phyloP scores from a whole-genome alignment of 345 rosid genomes.

The Rubroshorea leprosula region DNA sequence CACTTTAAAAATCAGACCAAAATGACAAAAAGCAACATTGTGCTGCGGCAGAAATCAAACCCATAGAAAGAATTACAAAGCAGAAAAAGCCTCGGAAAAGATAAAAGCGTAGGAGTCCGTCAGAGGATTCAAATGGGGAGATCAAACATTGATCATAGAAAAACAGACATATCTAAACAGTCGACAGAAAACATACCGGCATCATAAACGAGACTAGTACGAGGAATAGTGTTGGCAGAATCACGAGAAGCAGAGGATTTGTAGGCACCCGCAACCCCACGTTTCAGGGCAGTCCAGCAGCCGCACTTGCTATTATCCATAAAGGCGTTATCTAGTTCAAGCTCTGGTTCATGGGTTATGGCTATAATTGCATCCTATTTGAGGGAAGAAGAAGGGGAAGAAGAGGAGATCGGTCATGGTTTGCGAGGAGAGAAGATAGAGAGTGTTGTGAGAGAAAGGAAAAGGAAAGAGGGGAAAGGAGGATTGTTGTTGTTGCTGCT shows the following conservation, averaged over 20 bases:
- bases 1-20: too few species aligned
- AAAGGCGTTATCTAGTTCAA: neutral
- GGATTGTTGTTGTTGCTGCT: constrained; percentile 19
- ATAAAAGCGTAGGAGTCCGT: neutral
- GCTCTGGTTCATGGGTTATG: constrained; percentile 14
- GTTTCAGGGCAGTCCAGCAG: constrained; percentile 57
- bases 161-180: neutral
- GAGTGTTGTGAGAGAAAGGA: neutral
- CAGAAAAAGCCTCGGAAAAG: constrained; percentile 1
- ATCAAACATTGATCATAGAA: constrained; percentile 6
- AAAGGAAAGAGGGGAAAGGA: constrained; percentile 1
- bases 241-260: constrained; percentile 49
- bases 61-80: neutral
- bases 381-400: constrained; percentile 9
- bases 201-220: constrained; percentile 72
- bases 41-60: neutral
- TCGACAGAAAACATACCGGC: constrained; percentile 35
- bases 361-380: constrained; percentile 19
- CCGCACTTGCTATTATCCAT: constrained; percentile 48
- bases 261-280: constrained; percentile 43
- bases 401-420: constrained; percentile 25
- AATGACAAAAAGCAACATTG: neutral
- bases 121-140: neutral
- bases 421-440: neutral
- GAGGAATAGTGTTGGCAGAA: constrained; percentile 57